Percentiles rank a stretch among this genome's conserved stretches.
These are phyloP conservation scores for Tripterygium wilfordii DNA, from an alignment of 177 flowering plant species.

Conservation along the genomic window DNA sequence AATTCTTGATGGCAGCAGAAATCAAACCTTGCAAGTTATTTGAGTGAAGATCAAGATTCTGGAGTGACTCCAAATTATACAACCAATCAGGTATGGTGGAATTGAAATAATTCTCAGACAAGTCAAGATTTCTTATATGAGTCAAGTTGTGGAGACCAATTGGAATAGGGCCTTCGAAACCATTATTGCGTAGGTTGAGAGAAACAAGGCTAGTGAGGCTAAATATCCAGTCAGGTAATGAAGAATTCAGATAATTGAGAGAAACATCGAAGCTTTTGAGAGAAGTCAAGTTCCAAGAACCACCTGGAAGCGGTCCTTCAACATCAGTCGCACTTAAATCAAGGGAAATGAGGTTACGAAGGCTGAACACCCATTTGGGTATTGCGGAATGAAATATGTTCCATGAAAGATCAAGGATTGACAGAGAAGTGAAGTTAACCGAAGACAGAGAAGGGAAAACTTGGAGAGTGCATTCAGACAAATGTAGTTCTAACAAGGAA, in stretches of 20 bases:
- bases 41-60: not conserved
- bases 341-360: not conserved
- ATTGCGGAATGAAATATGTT: slow-evolving; percentile 4
- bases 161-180: slow-evolving; percentile 1
- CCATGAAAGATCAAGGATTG: slow-evolving; percentile 9
- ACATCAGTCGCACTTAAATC: not conserved
- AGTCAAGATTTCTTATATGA: not conserved
- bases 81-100: slow-evolving; percentile 6
- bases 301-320: slow-evolving; percentile 4
- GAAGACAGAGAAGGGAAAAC: not conserved
- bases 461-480: slow-evolving; percentile 1
- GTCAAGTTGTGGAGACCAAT: slow-evolving; percentile 2
- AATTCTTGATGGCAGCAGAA: slow-evolving; percentile 1
- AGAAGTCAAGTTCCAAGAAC: not conserved
- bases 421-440: slow-evolving; percentile 12
- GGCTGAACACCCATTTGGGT: slow-evolving; percentile 5
- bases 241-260: not conserved
- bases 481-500: slow-evolving; percentile 4
- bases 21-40: slow-evolving; percentile 4
- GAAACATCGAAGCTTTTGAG: slow-evolving; percentile 4
- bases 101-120: not conserved
- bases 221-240: not conserved
- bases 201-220: not conserved
- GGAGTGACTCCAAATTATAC: not conserved
- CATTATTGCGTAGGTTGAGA: not conserved